These are phyloP conservation scores for Daldinia concentrica DNA, from an alignment of 495 filamentous ascomycete species.

Conservation along the genomic window DNA sequence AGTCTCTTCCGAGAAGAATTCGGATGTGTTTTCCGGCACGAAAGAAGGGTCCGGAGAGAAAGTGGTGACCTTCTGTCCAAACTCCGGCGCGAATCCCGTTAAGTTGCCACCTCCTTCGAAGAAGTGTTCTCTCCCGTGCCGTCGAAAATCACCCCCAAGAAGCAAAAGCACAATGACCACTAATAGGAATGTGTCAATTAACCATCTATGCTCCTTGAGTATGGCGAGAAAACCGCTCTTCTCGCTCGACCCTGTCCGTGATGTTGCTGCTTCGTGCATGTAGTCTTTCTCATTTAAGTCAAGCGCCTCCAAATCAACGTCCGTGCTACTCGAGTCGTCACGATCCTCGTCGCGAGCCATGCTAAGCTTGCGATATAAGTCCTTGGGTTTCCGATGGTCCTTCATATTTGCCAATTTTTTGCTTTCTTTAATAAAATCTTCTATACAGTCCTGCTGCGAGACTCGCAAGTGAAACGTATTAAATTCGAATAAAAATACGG, in stretches of 20 bases:
- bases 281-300: conserved; percentile 44
- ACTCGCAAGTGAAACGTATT: neutral
- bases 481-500: conserved; percentile 15
- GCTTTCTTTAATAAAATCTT: neutral
- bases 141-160: conserved; percentile 38
- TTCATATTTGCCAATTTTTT: conserved; percentile 20
- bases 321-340: conserved; percentile 46
- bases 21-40: conserved; percentile 54
- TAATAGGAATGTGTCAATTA: conserved; percentile 49
- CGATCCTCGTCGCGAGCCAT: conserved; percentile 35
- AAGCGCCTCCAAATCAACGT: conserved; percentile 44
- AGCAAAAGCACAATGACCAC: conserved; percentile 48
- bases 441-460: neutral
- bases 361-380: conserved; percentile 29
- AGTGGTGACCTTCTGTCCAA: conserved; percentile 55
- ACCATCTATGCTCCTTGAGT: conserved; percentile 41
- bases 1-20: conserved; percentile 54
- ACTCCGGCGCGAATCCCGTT: conserved; percentile 51
- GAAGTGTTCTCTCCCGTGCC: conserved; percentile 18
- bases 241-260: conserved; percentile 4
- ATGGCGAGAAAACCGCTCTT: conserved; percentile 21
- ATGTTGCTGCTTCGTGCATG: conserved; percentile 14
- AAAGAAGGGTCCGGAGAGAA: conserved; percentile 54
- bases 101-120: conserved; percentile 50
- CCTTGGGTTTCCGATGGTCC: conserved; percentile 20